Evolutionary conservation across 768 basidiomycete genomes (phyloP).

Genomic region (Mycena maculata): DNA sequence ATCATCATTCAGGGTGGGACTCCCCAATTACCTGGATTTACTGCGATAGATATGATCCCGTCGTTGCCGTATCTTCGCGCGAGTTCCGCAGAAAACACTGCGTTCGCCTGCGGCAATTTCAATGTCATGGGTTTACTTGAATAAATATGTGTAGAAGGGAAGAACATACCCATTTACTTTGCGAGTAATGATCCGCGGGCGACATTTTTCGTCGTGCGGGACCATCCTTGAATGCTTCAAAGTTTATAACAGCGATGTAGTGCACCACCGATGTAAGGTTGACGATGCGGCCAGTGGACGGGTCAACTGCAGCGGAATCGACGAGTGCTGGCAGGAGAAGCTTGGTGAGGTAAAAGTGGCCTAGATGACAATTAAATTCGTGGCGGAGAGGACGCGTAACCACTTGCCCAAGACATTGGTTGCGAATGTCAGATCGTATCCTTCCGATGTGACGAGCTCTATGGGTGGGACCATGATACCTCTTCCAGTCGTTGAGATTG

Average conservation of each 20-base stretch:
- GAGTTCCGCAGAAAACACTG: slow-evolving; percentile 58
- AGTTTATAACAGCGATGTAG: slow-evolving; percentile 49
- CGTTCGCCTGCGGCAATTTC: slow-evolving; percentile 50
- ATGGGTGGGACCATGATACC: slow-evolving; percentile 60
- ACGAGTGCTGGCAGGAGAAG: slow-evolving; percentile 62
- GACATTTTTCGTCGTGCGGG: slow-evolving; percentile 40
- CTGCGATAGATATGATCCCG: slow-evolving; percentile 57
- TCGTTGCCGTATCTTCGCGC: slow-evolving; percentile 58
- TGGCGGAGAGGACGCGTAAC: not conserved
- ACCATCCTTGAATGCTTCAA: slow-evolving; percentile 53
- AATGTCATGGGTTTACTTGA: not conserved
- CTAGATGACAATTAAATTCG: slow-evolving; percentile 36
- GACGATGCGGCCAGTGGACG: slow-evolving; percentile 57
- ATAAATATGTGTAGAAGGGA: not conserved
- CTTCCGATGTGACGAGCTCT: slow-evolving; percentile 56
- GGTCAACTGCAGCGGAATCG: slow-evolving; percentile 46
- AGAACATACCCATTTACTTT: slow-evolving; percentile 59
- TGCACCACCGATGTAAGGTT: slow-evolving; percentile 57
- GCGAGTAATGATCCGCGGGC: slow-evolving; percentile 41
- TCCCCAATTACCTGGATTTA: slow-evolving; percentile 57
- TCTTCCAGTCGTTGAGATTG: slow-evolving; percentile 38
- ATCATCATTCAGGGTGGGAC: not conserved
- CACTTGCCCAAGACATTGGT: slow-evolving; percentile 62
- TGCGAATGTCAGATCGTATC: slow-evolving; percentile 68
- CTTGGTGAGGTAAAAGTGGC: slow-evolving; percentile 61